Evolutionary conservation across 176 grass and related monocot species (phyloP), one percentile per base, ranked within the genome.

Genomic region (Cenchrus fungigraminus): DNA sequence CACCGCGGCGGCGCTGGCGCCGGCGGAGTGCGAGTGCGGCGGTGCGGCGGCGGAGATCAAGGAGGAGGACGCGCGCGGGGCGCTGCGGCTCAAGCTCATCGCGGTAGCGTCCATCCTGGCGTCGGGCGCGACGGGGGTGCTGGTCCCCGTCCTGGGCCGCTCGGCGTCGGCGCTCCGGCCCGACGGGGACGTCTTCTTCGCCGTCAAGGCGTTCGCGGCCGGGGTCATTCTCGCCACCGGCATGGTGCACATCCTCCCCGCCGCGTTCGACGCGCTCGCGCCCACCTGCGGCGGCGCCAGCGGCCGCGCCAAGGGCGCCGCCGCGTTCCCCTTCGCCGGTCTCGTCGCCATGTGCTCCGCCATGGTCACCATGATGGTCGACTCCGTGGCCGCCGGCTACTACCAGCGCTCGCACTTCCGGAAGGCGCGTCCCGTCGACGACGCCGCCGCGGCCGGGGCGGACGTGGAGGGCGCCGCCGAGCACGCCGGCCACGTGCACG

Each of bases 221-320:
- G 95, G 95, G 0, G 95, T 97, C 77, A 97, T 97, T 78, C 94
- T 97, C 59, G 94, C 94, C 69, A 97, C 94, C 15, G 94, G 94
- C 20, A 91, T 91, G 86, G 90, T 97, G 52, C 95, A 97, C 78
- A 94, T 97, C 77, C 80, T 97, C 8, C 95, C 95, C 13, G 90
- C 89, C 58, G 93, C 95, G 4, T 97, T 94, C 78, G 85, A 92
- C 9, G 78, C 87, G 13, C 85, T 97, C 52, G 20, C 22, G 2
- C 69, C 81, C 2, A 55, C 77, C 16, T 89, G 90, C 80, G 76
- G 63, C 44, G 47, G 53, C 14, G 9, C 52, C 15, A 1, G 64
- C 0, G 52, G 64, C 12, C 4, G 64, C 0, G 20, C 2, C 9
- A 52, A 14, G 50, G 50, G 64, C 3, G 54, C 22, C 12, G 54